phyloP scores from a whole-genome alignment of 2,329 filamentous ascomycete species.

The Myriosclerotinia curreyana region DNA sequence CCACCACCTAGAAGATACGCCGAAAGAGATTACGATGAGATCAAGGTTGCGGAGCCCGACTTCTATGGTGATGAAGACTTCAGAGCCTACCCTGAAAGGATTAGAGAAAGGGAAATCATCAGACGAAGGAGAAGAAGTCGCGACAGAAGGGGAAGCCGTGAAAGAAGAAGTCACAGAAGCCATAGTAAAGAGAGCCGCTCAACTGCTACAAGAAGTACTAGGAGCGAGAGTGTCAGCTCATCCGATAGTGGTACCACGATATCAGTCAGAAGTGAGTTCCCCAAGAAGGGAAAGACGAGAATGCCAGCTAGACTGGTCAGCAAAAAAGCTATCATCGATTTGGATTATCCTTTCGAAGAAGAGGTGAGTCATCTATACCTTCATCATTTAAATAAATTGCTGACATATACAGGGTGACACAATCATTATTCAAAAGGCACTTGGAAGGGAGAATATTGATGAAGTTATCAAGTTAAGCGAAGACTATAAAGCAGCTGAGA shows the following conservation, averaged over 20 bases:
- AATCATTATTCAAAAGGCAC: slow-evolving; percentile 76
- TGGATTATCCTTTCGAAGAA: slow-evolving; percentile 83
- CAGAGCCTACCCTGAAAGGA: slow-evolving; percentile 56
- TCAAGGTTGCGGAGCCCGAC: slow-evolving; percentile 64
- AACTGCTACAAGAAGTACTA: slow-evolving; percentile 32
- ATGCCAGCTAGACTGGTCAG: slow-evolving; percentile 80
- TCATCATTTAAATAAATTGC: slow-evolving; percentile 23
- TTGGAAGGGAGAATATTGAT: slow-evolving; percentile 89
- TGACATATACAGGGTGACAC: slow-evolving; percentile 64
- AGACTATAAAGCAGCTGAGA: slow-evolving; percentile 58
- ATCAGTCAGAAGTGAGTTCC: slow-evolving; percentile 60
- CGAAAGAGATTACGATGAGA: slow-evolving; percentile 62
- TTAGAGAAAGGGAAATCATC: slow-evolving; percentile 61
- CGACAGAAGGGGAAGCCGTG: slow-evolving; percentile 36
- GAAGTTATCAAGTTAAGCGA: slow-evolving; percentile 81
- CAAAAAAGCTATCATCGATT: slow-evolving; percentile 74
- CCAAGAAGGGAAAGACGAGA: slow-evolving; percentile 83
- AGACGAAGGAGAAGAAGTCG: slow-evolving; percentile 43
- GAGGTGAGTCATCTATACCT: slow-evolving; percentile 56
- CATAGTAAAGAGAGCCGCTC: slow-evolving; percentile 35
- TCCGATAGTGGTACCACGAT: slow-evolving; percentile 44
- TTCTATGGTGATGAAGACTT: slow-evolving; percentile 70
- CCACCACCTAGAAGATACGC: slow-evolving; percentile 57
- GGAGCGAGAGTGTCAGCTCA: slow-evolving; percentile 45
- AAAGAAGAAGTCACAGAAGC: slow-evolving; percentile 32